phyloP scores from a whole-genome alignment of 2,329 filamentous ascomycete species.

The Fusarium nurragi region DNA sequence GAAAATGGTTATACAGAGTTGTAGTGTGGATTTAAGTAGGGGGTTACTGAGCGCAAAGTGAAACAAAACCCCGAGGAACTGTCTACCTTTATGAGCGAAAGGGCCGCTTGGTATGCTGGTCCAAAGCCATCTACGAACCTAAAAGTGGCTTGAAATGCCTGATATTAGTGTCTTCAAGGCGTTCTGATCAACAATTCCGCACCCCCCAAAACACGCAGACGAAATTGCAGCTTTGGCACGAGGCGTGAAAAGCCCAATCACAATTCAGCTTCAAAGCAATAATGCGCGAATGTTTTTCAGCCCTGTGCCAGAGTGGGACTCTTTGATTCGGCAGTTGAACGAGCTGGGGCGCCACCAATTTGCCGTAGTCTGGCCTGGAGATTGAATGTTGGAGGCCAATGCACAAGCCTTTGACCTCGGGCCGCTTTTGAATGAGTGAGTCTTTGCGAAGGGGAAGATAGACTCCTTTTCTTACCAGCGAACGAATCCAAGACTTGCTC shows the following conservation, averaged over 20 bases:
- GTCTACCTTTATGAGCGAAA: slow-evolving; percentile 5
- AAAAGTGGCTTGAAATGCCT: neutral
- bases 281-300: slow-evolving; percentile 29
- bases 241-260: slow-evolving; percentile 8
- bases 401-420: neutral
- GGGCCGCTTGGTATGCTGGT: too few species aligned
- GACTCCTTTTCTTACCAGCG: too few species aligned
- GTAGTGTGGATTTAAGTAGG: slow-evolving; percentile 11
- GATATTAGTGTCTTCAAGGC: slow-evolving; percentile 22
- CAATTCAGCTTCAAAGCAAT: neutral
- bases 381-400: slow-evolving; percentile 17
- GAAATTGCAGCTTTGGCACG: slow-evolving; percentile 15
- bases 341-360: slow-evolving; percentile 42
- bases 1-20: neutral
- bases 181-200: neutral
- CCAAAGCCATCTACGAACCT: neutral
- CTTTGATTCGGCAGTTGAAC: slow-evolving; percentile 35
- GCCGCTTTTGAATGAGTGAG: neutral
- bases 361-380: slow-evolving; percentile 10
- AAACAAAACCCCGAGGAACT: neutral
- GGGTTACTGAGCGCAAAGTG: neutral
- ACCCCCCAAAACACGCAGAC: neutral
- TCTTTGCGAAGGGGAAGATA: neutral
- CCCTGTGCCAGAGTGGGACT: slow-evolving; percentile 29
- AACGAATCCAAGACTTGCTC: too few species aligned